Conservation (phyloP, 768 basidiomycete genomes). For the Agaricus subrufescens region DNA sequence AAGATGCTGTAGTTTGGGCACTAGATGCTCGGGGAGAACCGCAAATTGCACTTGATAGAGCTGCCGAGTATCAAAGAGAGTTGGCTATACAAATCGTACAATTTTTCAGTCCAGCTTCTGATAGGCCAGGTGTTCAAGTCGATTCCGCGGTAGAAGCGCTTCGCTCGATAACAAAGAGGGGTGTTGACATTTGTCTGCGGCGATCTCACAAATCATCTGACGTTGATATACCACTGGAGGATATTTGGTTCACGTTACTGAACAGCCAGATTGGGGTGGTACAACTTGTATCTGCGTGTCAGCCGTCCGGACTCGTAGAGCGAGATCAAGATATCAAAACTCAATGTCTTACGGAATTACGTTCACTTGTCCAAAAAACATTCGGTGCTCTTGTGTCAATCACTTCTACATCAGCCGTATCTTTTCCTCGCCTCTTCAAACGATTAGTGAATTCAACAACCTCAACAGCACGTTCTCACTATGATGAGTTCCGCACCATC, state of each 20-base stretch:
- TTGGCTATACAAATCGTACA: conserved; percentile 34
- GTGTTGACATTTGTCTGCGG: conserved; percentile 65
- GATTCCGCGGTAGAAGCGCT: conserved; percentile 43
- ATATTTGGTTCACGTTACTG: conserved; percentile 87
- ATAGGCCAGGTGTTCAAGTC: conserved; percentile 25
- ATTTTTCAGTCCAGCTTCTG: conserved; percentile 30
- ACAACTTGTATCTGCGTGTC: conserved; percentile 56
- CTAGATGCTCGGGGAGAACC: conserved; percentile 61
- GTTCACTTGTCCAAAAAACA: conserved; percentile 77
- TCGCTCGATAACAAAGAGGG: conserved; percentile 52
- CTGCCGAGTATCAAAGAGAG: conserved; percentile 47
- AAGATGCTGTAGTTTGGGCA: conserved; percentile 81
- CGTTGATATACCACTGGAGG: conserved; percentile 54
- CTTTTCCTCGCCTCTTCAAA: conserved; percentile 91
- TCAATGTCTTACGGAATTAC: conserved; percentile 44
- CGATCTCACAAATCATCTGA: conserved; percentile 45
- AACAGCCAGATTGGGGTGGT: conserved; percentile 78
- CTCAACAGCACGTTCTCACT: conserved; percentile 58
- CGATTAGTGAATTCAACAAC: conserved; percentile 77
- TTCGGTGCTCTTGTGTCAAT: conserved; percentile 83
- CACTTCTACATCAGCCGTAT: conserved; percentile 71
- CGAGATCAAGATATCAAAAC: conserved; percentile 4
- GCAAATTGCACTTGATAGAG: conserved; percentile 60
- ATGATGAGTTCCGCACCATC: conserved; percentile 89
- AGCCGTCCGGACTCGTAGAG: conserved; percentile 8